phyloP scores from a whole-genome alignment of 1,284 basidiomycete species.

The Cystobasidiaceae sp. region DNA sequence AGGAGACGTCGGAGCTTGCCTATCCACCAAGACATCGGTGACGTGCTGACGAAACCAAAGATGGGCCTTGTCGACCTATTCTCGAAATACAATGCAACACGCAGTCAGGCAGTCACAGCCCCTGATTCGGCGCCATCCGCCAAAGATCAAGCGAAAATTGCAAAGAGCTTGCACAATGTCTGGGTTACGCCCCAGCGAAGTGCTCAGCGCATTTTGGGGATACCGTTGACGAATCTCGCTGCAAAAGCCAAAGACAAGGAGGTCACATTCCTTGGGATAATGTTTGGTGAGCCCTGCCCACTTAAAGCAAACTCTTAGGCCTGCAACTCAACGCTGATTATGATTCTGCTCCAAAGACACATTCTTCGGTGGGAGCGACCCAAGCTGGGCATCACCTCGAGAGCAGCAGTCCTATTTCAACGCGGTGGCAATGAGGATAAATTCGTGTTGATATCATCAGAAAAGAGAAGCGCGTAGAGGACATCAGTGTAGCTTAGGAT shows the following conservation, averaged over 20 bases:
- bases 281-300: slow-evolving; percentile 30
- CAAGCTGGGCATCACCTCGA: slow-evolving; percentile 33
- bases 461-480: no score
- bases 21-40: neutral
- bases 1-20: neutral
- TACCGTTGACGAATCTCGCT: slow-evolving; percentile 13
- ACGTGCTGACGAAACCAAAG: neutral
- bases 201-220: neutral
- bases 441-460: slow-evolving; percentile 36
- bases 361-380: slow-evolving; percentile 37
- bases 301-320: neutral
- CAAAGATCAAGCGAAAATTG: neutral
- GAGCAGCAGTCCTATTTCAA: slow-evolving; percentile 38
- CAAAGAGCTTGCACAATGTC: neutral
- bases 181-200: neutral
- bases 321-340: neutral
- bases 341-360: slow-evolving; percentile 23
- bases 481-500: no score
- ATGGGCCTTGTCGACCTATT: slow-evolving; percentile 10
- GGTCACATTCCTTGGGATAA: slow-evolving; percentile 36
- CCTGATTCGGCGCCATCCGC: neutral
- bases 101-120: neutral
- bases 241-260: slow-evolving; percentile 17
- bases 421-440: slow-evolving; percentile 31
- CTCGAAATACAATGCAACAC: neutral